These are phyloP conservation scores for Diaporthe amygdali DNA, from an alignment of 2,329 filamentous ascomycete species.

Conservation along the genomic window DNA sequence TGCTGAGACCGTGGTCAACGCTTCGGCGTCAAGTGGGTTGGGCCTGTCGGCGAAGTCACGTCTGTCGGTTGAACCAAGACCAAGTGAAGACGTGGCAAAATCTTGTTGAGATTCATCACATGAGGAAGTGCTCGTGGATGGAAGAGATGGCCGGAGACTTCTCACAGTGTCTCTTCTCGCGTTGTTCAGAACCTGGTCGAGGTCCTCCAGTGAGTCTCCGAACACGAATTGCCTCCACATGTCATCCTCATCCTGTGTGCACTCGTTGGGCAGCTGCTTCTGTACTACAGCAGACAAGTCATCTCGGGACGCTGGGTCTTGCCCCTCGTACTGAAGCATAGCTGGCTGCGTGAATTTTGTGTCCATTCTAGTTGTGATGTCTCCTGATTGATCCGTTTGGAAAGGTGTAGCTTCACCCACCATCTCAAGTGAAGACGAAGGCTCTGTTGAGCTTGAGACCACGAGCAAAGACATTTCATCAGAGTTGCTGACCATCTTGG, in stretches of 20 bases:
- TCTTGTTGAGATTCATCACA: constrained; percentile 24
- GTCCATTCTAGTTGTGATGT: background rate
- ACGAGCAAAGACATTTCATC: constrained; percentile 7
- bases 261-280: background rate
- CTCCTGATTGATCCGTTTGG: background rate
- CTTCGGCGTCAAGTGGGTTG: background rate
- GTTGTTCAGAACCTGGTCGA: constrained; percentile 28
- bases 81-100: background rate
- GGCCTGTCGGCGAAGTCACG: background rate
- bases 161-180: constrained; percentile 29
- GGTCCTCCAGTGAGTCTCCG: constrained; percentile 20
- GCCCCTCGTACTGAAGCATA: background rate
- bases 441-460: background rate
- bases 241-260: constrained; percentile 24
- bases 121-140: background rate
- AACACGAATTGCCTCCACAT: constrained; percentile 36
- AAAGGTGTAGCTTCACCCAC: background rate
- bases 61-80: background rate
- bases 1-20: constrained; percentile 1
- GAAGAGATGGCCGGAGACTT: constrained; percentile 26
- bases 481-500: background rate
- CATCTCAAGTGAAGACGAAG: background rate
- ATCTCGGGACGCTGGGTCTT: background rate
- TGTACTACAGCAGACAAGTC: constrained; percentile 14
- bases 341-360: no score